Percentiles rank a stretch among this genome's conserved stretches.
These are phyloP conservation scores for Flaveria robusta DNA, from an alignment of 129 eudicot genomes.

Conservation along the genomic window DNA sequence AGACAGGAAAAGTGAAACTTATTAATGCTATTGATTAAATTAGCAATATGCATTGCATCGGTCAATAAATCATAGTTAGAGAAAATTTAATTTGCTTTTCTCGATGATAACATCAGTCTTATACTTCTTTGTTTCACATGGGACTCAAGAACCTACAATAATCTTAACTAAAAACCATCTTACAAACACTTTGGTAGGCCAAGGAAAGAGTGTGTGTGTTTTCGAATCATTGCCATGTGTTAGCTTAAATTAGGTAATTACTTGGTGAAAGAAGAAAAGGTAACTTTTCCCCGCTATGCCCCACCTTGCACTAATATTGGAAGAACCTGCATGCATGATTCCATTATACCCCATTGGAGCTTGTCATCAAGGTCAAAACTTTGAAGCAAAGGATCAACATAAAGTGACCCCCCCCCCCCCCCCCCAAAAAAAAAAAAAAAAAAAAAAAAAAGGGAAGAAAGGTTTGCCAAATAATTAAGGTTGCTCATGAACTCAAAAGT, in stretches of 20 bases:
- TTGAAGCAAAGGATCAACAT: slow-evolving; percentile 33
- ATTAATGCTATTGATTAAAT: too few relatives aligned
- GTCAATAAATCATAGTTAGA: too few relatives aligned
- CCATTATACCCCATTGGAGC: slow-evolving; percentile 31
- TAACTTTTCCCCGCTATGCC: slow-evolving; percentile 30
- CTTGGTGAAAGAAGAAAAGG: slow-evolving; percentile 25
- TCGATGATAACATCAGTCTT: too few relatives aligned
- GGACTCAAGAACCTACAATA: neutral
- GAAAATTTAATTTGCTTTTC: too few relatives aligned
- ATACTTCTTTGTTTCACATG: neutral
- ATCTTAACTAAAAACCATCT: neutral
- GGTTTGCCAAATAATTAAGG: slow-evolving; percentile 21
- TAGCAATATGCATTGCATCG: too few relatives aligned
- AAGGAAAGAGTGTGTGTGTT: neutral
- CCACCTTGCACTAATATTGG: slow-evolving; percentile 31
- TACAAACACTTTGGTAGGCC: neutral
- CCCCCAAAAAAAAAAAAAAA: neutral
- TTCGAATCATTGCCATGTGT: slow-evolving; percentile 19
- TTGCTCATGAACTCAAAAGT: slow-evolving; percentile 39
- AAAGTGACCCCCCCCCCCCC: slow-evolving; percentile 22
- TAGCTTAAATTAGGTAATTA: slow-evolving; percentile 20
- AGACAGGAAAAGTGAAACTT: accelerated
- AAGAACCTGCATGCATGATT: slow-evolving; percentile 37
- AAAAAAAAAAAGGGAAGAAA: neutral
- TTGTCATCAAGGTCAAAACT: slow-evolving; percentile 38